Evolutionary conservation across 2,329 filamentous ascomycete genomes (phyloP), one percentile per base, ranked within the genome.

Genomic region (Ascomycota sp.): DNA sequence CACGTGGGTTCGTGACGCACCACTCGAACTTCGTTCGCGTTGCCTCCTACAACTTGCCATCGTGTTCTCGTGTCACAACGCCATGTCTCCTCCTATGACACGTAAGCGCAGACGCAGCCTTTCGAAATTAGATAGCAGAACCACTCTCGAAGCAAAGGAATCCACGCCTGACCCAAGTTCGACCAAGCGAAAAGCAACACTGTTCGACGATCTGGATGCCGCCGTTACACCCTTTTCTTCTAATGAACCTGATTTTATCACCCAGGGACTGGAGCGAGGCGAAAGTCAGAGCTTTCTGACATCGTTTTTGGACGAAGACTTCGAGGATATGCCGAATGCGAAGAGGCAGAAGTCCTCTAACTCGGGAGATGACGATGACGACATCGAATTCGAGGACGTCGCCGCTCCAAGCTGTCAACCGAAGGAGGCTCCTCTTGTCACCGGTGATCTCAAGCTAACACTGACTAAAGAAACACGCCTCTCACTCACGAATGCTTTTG

Each of bases 361-460:
- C 8, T 62, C 74, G 23, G 63, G 67, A 5, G 38, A 43, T 8
- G 43, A 45, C 1, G 40, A 43, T 5, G 39, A 39, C 11, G 55
- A 61, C 9, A 63, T 75, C 24, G 63, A 67, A 8, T 65, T 74
- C 22, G 68, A 73, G 23, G 67, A 73, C 29, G 61, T 76, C 4
- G 65, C 69, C 35, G 74, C 73, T 25, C 71, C 74, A 36, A 65
- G 69, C 37, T 65, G 71, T 8, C 46, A 52, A 2, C 43, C 52
- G 47, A 37, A 51, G 46, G 35, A 58, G 52, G 55, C 62, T 5
- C 55, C 61, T 29, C 51, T 53, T 3, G 58, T 68, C 1, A 59
- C 69, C 1, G 74, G 73, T 8, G 75, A 83, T 43, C 57, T 91
- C 22, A 75, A 86, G 38, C 55, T 91, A 41, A 86, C 76, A 0